These are phyloP conservation scores for Actinomortierella wolfii DNA, from an alignment of 371 early-diverging fungal genomes.

Conservation along the genomic window DNA sequence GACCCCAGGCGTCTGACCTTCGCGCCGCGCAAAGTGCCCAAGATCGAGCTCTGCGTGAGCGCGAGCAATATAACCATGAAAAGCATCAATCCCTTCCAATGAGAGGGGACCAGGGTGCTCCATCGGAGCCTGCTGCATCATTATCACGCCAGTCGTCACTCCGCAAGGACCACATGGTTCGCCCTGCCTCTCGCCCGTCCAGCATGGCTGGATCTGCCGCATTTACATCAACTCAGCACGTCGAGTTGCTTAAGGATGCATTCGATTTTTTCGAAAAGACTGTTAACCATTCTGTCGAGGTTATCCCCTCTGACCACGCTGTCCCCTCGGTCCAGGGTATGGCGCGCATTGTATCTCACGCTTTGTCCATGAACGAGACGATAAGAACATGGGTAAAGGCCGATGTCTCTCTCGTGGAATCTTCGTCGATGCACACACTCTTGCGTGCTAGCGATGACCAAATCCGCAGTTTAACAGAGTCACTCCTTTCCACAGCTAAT, in stretches of 20 bases:
- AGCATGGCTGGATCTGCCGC: too few relatives aligned
- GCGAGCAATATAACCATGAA: neutral
- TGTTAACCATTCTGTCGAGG: neutral
- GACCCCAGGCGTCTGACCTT: too few relatives aligned
- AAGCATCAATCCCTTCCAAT: neutral
- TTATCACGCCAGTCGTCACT: too few relatives aligned
- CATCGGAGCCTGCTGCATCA: too few relatives aligned
- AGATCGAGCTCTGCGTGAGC: too few relatives aligned
- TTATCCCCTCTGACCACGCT: too few relatives aligned
- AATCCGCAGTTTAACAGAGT: conserved; percentile 36
- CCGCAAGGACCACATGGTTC: too few relatives aligned
- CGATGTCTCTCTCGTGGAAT: conserved; percentile 29
- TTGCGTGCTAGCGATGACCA: conserved; percentile 40
- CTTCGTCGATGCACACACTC: conserved; percentile 30
- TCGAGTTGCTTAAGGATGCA: conserved; percentile 22
- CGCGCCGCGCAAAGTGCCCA: too few relatives aligned
- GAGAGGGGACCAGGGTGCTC: neutral
- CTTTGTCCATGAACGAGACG: conserved; percentile 35
- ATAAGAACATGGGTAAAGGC: conserved; percentile 34
- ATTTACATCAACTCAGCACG: conserved; percentile 18
- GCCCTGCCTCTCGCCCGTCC: too few relatives aligned
- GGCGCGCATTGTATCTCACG: conserved; percentile 21
- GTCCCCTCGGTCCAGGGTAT: conserved; percentile 13
- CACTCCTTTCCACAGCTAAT: conserved; percentile 14
- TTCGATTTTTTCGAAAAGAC: conserved; percentile 26